These are phyloP conservation scores for Beauveria scarabaeidicola DNA, from an alignment of 2,329 filamentous ascomycete species.

Conservation along the genomic window DNA sequence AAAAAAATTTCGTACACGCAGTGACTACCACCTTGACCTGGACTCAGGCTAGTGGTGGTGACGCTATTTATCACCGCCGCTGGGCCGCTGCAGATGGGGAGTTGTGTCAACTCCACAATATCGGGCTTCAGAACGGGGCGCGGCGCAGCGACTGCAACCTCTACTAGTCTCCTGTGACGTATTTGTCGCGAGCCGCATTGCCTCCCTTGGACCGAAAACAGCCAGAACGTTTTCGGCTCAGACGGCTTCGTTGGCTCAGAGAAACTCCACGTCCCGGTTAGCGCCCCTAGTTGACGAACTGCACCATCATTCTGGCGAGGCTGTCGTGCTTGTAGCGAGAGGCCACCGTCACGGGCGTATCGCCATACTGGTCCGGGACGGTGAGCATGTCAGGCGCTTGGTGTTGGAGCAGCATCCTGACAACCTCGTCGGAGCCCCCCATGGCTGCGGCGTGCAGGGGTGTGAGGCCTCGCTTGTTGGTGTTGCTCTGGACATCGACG, in stretches of 20 bases:
- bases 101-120: background rate
- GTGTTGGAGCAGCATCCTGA: background rate
- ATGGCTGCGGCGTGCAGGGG: constrained; percentile 7
- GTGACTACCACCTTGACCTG: background rate
- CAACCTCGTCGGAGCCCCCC: constrained; percentile 6
- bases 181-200: background rate
- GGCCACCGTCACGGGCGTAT: constrained; percentile 7
- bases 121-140: background rate
- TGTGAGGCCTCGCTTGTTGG: constrained; percentile 5
- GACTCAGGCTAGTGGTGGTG: background rate
- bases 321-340: constrained; percentile 7
- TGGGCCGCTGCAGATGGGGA: background rate
- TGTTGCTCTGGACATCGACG: background rate
- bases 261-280: background rate
- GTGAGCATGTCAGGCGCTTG: constrained; percentile 4
- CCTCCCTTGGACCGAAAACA: background rate
- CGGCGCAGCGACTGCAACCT: background rate
- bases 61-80: background rate
- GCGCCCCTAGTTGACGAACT: background rate
- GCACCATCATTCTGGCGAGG: constrained; percentile 8
- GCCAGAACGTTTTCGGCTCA: background rate
- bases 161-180: constrained; percentile 4
- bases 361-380: background rate
- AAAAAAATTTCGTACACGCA: background rate
- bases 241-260: background rate